These are phyloP conservation scores for Gossypium trilobum DNA, from an alignment of 441 rosid genomes.

Conservation along the genomic window DNA sequence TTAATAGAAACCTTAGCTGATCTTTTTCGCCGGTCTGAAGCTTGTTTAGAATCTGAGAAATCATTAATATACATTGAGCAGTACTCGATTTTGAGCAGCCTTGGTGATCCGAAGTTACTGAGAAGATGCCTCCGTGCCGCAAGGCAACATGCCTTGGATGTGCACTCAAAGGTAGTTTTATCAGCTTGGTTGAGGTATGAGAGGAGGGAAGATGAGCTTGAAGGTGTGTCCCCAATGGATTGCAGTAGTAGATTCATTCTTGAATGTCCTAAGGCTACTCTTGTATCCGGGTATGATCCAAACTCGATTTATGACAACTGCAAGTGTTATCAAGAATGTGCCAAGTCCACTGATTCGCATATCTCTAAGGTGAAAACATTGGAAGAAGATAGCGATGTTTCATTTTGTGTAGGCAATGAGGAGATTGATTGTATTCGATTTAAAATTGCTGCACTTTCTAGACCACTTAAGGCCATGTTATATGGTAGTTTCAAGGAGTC, in stretches of 20 bases:
- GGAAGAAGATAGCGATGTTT: conserved; percentile 38
- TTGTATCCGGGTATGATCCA: conserved; percentile 37
- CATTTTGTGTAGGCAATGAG: conserved; percentile 40
- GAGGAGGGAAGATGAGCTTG: conserved; percentile 57
- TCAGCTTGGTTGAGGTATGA: conserved; percentile 59
- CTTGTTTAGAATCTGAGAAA: conserved; percentile 28
- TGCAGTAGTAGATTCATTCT: conserved; percentile 43
- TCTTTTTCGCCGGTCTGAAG: conserved; percentile 34
- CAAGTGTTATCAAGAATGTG: conserved; percentile 25
- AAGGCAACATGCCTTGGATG: conserved; percentile 46
- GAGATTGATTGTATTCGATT: conserved; percentile 41
- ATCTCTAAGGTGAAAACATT: conserved; percentile 17
- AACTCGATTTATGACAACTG: conserved; percentile 37
- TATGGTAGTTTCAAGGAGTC: conserved; percentile 56
- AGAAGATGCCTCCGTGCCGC: conserved; percentile 48
- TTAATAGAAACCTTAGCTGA: conserved; percentile 44
- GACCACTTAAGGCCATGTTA: conserved; percentile 50
- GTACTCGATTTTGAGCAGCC: conserved; percentile 32
- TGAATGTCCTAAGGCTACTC: conserved; percentile 53
- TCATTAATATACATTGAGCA: conserved; percentile 37
- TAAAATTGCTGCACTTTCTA: conserved; percentile 51
- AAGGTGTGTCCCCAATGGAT: conserved; percentile 46
- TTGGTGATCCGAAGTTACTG: conserved; percentile 49
- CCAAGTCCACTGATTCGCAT: conserved; percentile 29
- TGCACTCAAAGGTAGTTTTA: conserved; percentile 52